Evolutionary conservation across 257 asterid species (phyloP), one percentile per base, ranked within the genome.

Genomic region (Cynanchum wilfordii): DNA sequence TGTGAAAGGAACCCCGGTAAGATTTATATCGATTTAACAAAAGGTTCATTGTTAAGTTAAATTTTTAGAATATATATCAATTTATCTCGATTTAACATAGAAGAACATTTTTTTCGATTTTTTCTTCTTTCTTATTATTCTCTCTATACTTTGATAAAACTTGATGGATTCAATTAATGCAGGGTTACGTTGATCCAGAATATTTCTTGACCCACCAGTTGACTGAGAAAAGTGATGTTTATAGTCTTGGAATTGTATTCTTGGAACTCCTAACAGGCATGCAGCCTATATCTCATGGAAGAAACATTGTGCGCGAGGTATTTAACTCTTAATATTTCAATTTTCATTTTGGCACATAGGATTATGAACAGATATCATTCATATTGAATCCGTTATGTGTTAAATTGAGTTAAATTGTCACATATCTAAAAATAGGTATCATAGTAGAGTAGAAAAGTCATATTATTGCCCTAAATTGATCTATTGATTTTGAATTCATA

Each of bases 181-280:
- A 92, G 96, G 98, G 98, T 9, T 90, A 90, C 73, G 88, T 90
- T n/a, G 98, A 92, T 83, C 98, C 98, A 20, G 96, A 92, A 30
- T 92, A 92, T 70, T 85, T 87, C 84, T 74, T 85, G 82, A 92
- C 96, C 10, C 86, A 80, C 76, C 79, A 90, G 84, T 75, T 92
- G 73, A 89, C 96, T 10, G 96, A 88, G 77, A 92, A 92, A 75
- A 92, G 98, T 65, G 98, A 92, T 22, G 93, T 90, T 22, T 92
- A 92, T 76, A 92, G 98, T 82, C 85, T 92, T 29, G 96, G 98
- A 17, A 84, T 92, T 54, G 98, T 92, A n/a, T 89, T 88, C 77
- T 78, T 92, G 78, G 96, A 92, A 86, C 87, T 90, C 75, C 78
- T 92, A 73, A 92, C 98, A 6, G 94, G 98, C 68, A 90, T 85